Conservation (phyloP, 768 basidiomycete genomes). For the Tylopilus cervinicoccineus region DNA sequence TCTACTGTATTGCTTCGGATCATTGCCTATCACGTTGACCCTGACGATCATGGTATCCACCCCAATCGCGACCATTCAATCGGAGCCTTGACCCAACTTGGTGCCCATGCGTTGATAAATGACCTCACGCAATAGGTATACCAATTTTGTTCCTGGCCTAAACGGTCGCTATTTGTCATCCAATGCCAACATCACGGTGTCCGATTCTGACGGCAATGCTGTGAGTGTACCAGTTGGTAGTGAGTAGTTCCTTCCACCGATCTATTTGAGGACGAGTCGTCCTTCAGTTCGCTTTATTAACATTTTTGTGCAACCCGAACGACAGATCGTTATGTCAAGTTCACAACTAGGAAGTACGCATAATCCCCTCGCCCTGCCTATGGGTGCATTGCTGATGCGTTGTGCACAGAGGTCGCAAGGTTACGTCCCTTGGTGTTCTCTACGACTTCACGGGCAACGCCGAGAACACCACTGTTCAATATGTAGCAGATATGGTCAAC, state of each 20-base stretch:
- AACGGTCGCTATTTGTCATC: constrained; percentile 76
- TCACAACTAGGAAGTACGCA: constrained; percentile 65
- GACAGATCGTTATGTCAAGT: constrained; percentile 61
- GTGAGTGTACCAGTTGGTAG: constrained; percentile 45
- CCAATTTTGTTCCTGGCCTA: constrained; percentile 62
- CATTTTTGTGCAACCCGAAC: constrained; percentile 18
- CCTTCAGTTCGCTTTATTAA: constrained; percentile 17
- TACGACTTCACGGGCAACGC: constrained; percentile 74
- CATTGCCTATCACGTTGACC: neutral
- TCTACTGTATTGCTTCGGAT: neutral
- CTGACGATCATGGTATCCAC: constrained; percentile 7
- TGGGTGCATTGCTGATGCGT: neutral
- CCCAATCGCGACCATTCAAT: constrained; percentile 1
- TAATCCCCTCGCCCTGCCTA: neutral
- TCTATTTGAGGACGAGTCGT: neutral
- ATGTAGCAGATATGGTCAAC: constrained; percentile 69
- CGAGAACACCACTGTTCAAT: constrained; percentile 69
- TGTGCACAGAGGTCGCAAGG: constrained; percentile 55
- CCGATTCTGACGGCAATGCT: constrained; percentile 35
- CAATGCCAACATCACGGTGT: constrained; percentile 80
- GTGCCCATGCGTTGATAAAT: too few species aligned
- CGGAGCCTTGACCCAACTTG: neutral
- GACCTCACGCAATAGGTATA: constrained; percentile 38
- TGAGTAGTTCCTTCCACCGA: constrained; percentile 21
- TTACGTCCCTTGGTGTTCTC: constrained; percentile 79